Evolutionary conservation across 164 flowering plant genomes (phyloP), one percentile per base, ranked within the genome.

Genomic region (Annona cherimola): DNA sequence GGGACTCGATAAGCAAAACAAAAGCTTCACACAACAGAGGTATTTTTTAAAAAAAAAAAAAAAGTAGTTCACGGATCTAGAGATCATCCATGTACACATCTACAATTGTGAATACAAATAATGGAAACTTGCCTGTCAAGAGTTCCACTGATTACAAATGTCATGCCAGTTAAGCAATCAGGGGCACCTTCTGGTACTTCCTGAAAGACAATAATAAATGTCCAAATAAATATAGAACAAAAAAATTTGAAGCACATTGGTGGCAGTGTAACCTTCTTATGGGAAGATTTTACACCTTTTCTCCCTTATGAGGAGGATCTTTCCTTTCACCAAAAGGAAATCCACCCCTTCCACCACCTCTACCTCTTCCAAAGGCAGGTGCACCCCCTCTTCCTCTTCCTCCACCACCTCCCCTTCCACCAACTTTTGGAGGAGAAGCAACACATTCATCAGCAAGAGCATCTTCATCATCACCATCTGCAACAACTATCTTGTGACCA

Each of bases 291-390:
- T 71, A 50, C 45, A 94, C 99, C 98, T 93, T 95, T 78, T 89
- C 89, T 60, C 99, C 99, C 80, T 95, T 95, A 76, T 95, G 90
- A 42, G 99, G 99, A 79, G 99, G 99, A 81, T 91, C 98, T 82
- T 90, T 91, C 76, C 99, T 87, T 76, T 95, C 99, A 42, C 96
- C 96, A 79, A 91, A 94, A 81, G 84, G 87, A 75, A 91, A 94
- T 72, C 98, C 97, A 69, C 99, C 97, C 42, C 97, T 83, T 45
- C 99, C 98, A 73, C 90, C 90, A 45, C 94, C 97, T 73, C 77
- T 57, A 18, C 97, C 81, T 64, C 99, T 92, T 77, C 98, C 79
- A 76, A 80, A 78, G 67, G 79, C 71, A 75, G 80, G 74, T 1
- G 79, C 63, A 4, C 71, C 69, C 26, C 79, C 75, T 4, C 71